phyloP scores from a whole-genome alignment of 306 rosid species.

The Prunus fruticosa region DNA sequence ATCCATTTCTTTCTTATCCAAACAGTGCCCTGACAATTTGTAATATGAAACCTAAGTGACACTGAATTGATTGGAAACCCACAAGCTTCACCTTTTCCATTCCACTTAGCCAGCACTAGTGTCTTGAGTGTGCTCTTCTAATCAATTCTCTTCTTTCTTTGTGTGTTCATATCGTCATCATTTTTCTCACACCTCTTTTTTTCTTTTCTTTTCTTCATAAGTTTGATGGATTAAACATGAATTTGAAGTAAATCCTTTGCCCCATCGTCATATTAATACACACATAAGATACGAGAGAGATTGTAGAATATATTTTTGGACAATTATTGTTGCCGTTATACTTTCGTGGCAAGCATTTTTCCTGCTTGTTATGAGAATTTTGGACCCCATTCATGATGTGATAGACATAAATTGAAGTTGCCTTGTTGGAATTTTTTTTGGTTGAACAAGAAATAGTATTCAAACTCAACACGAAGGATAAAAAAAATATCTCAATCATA shows the following conservation, averaged over 20 bases:
- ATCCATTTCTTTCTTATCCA: slow-evolving; percentile 27
- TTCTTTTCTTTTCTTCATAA: too few relatives aligned
- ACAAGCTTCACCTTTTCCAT: slow-evolving; percentile 27
- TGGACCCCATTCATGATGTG: slow-evolving; percentile 23
- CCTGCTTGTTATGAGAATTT: slow-evolving; percentile 26
- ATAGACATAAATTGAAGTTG: slow-evolving; percentile 10
- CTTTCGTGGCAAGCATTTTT: slow-evolving; percentile 25
- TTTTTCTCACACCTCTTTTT: background rate
- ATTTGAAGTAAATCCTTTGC: slow-evolving; percentile 9
- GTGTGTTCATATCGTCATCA: slow-evolving; percentile 20
- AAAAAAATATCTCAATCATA: background rate
- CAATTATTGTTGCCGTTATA: background rate
- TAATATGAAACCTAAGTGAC: slow-evolving; percentile 28
- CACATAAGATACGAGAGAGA: slow-evolving; percentile 6
- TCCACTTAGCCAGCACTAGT: slow-evolving; percentile 25
- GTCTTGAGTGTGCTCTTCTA: slow-evolving; percentile 13
- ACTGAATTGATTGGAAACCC: slow-evolving; percentile 30
- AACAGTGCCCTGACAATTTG: slow-evolving; percentile 14
- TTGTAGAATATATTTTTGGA: background rate
- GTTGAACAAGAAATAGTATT: background rate
- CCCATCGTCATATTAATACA: slow-evolving; percentile 50
- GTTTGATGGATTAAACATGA: slow-evolving; percentile 4
- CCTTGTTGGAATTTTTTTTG: background rate
- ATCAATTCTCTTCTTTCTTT: slow-evolving; percentile 22
- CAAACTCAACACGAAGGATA: background rate